phyloP scores from a whole-genome alignment of 176 grass and related monocot species.

The Musa schizocarpa region DNA sequence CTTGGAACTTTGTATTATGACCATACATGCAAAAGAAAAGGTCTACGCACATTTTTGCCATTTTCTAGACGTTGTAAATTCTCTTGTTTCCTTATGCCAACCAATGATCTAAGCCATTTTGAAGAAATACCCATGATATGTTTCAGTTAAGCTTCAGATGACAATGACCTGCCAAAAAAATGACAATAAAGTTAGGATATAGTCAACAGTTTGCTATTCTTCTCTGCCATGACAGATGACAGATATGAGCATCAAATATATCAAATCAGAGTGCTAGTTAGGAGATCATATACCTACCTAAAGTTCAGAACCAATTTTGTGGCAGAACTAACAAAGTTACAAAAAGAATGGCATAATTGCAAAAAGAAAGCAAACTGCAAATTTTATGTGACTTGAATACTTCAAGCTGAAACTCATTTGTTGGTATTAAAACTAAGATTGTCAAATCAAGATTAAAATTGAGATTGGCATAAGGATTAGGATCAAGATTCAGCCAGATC shows the following conservation, averaged over 20 bases:
- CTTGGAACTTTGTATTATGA: too few relatives aligned
- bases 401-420: background rate
- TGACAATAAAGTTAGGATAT: background rate
- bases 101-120: slow-evolving; percentile 8
- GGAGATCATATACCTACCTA: too few relatives aligned
- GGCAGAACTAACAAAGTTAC: background rate
- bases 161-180: slow-evolving; percentile 2
- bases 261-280: background rate
- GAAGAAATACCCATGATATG: slow-evolving; percentile 8
- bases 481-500: background rate
- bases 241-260: background rate
- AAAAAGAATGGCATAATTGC: background rate
- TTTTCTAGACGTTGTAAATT: background rate
- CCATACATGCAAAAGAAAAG: background rate
- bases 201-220: background rate
- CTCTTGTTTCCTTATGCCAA: slow-evolving; percentile 17
- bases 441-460: background rate
- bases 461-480: background rate
- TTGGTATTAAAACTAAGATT: background rate
- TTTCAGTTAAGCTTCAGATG: background rate
- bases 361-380: background rate
- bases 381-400: background rate
- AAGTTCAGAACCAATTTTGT: too few relatives aligned
- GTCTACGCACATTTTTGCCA: background rate
- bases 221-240: background rate